Evolutionary conservation across 148 eudicot species (phyloP), one percentile per base, ranked within the genome.

Genomic region (Hydrangea macrophylla): DNA sequence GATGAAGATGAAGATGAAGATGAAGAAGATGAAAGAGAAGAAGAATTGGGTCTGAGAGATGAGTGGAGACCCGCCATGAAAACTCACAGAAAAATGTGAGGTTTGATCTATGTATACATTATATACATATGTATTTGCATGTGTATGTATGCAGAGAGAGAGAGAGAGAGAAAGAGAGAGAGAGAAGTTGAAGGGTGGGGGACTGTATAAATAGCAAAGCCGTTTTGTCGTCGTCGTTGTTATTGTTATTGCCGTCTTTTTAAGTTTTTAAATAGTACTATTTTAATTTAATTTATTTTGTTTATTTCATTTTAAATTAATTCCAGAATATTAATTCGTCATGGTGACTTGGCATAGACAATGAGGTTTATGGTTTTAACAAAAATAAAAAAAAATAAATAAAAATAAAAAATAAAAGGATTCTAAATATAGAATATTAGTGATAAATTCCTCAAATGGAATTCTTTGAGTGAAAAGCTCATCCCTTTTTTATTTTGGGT

Each of bases 11-110:
- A 30, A 54, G 66, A 62, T 55, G 75, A 62, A n/a, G 79, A 56
- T 7, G 80, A 58, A 0, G 69, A 75, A 17, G 73, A 65, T 10
- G 79, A 68, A 63, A 78, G 54, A 0, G 69, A 75, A 17, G 73
- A 65, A 15, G 79, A 68, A 63, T 73, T 80, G 81, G 81, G 77
- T 82, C 82, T 81, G 53, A 71, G 58, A 42, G 80, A 75, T 32
- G 80, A 60, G 44, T 69, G 33, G 28, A 72, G 74, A 79, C 86
- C 88, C 90, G 86, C 86, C 88, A 86, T 86, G 65, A 78, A 64
- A 27, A 66, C 65, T 25, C 60, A n/a, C n/a, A n/a, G 42, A 65
- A 75, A 58, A 58, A 57, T 39, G 56, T 2, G 8, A 28, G 22
- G 36, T 22, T 32, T 3, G 56, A 20, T 58, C 30, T 55, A 39